Conservation (phyloP, 108 stramenopile genomes). For the Nitzschia sp. region DNA sequence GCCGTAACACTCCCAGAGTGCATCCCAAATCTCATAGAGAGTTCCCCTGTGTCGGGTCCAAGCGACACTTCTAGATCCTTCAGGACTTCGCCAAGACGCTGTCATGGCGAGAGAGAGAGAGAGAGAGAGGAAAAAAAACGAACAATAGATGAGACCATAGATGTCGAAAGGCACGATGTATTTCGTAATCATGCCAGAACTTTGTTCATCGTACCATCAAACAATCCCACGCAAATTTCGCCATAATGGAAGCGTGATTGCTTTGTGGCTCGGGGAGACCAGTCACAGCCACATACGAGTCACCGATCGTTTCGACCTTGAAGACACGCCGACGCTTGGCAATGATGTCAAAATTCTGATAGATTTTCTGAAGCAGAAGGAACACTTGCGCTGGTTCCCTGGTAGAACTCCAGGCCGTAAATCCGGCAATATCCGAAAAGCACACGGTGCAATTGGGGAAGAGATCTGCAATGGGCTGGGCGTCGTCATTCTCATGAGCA, state of each 20-base stretch:
- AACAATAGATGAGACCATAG: no score
- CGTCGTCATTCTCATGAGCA: background rate
- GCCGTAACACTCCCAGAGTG: conserved; percentile 9
- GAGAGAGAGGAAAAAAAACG: no score
- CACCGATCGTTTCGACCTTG: conserved; percentile 1
- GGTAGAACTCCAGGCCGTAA: background rate
- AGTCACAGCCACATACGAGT: background rate
- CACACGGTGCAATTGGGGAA: conserved; percentile 1
- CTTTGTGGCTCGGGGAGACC: conserved; percentile 9
- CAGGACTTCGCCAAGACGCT: background rate
- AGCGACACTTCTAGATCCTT: conserved; percentile 6
- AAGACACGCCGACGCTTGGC: background rate
- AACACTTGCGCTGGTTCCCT: background rate
- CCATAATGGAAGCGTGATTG: conserved; percentile 16
- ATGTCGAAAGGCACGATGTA: no score
- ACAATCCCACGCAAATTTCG: conserved; percentile 22
- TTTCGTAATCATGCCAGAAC: no score
- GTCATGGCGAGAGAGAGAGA: no score
- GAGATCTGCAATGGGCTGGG: conserved; percentile 6
- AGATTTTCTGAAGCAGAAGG: background rate
- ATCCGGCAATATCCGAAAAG: background rate
- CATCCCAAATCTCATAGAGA: conserved; percentile 8
- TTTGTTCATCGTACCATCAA: no score
- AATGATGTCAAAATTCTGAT: background rate
- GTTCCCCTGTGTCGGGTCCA: conserved; percentile 3